These are phyloP conservation scores for Mollisiaceae sp. DNA, from an alignment of 2,329 filamentous ascomycete genomes.

Conservation along the genomic window DNA sequence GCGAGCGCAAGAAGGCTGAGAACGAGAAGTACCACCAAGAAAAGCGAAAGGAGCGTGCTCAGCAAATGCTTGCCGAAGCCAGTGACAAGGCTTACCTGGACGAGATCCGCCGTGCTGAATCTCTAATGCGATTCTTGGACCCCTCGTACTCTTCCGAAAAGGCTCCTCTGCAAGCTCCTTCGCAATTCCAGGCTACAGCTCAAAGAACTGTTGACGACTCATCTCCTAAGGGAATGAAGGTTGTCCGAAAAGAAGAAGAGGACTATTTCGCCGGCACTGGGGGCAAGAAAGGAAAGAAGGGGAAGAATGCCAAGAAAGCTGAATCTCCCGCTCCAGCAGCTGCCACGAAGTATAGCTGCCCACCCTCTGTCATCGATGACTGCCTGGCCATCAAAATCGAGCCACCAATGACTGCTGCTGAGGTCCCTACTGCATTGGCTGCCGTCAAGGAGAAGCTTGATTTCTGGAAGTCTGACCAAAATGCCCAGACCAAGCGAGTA, in stretches of 20 bases:
- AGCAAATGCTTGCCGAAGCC: conserved; percentile 79
- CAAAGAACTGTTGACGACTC: conserved; percentile 83
- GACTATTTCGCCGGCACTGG: conserved; percentile 78
- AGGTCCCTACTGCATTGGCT: conserved; percentile 79
- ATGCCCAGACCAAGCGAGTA: conserved; percentile 87
- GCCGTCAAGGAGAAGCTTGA: conserved; percentile 92
- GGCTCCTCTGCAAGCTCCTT: conserved; percentile 69
- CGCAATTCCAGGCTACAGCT: conserved; percentile 78
- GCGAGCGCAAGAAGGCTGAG: conserved; percentile 82
- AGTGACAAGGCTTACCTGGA: conserved; percentile 88
- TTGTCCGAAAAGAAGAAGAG: conserved; percentile 88
- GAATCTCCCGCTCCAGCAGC: conserved; percentile 53
- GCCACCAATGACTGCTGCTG: conserved; percentile 83
- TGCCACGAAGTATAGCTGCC: conserved; percentile 76
- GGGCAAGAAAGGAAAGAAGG: conserved; percentile 87
- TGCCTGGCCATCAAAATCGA: conserved; percentile 84
- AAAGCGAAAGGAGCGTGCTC: conserved; percentile 76
- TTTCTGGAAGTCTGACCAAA: conserved; percentile 90
- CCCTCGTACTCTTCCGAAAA: conserved; percentile 69
- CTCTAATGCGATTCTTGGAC: conserved; percentile 89
- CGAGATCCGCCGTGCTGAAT: conserved; percentile 88
- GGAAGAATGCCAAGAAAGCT: conserved; percentile 68
- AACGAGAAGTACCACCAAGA: conserved; percentile 74
- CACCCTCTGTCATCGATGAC: conserved; percentile 90
- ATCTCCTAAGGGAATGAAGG: conserved; percentile 82